These are phyloP conservation scores for Talaromyces borbonicus DNA, from an alignment of 495 filamentous ascomycete genomes.

Conservation along the genomic window DNA sequence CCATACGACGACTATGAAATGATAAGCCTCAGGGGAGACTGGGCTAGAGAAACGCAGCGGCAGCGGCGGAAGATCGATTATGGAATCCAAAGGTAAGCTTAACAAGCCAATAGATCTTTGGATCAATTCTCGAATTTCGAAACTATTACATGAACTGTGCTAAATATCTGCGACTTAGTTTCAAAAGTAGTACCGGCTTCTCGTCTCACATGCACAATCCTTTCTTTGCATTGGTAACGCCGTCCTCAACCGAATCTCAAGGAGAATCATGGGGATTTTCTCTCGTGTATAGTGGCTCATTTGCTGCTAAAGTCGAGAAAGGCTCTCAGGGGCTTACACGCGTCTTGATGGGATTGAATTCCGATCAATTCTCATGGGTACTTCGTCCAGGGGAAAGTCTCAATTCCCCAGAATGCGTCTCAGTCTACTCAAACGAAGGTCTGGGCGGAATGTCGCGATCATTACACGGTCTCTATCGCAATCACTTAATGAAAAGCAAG, in stretches of 20 bases:
- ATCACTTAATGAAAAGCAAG: constrained; percentile 44
- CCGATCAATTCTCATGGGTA: constrained; percentile 38
- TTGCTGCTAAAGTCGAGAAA: constrained; percentile 41
- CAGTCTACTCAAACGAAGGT: constrained; percentile 41
- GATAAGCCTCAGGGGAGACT: constrained; percentile 42
- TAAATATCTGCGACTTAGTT: constrained; percentile 24
- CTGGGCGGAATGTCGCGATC: constrained; percentile 45
- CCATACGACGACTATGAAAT: constrained; percentile 45
- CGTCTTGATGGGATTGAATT: constrained; percentile 41
- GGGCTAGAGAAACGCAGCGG: constrained; percentile 39
- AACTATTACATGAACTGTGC: no score
- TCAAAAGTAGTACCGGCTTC: constrained; percentile 42
- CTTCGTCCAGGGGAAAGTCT: constrained; percentile 37
- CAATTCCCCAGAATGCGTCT: constrained; percentile 42
- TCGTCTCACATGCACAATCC: constrained; percentile 47
- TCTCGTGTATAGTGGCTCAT: constrained; percentile 44
- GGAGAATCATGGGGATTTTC: constrained; percentile 47
- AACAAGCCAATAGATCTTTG: no score
- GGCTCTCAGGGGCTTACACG: constrained; percentile 45
- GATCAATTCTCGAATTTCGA: no score
- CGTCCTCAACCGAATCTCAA: constrained; percentile 39
- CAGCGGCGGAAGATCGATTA: constrained; percentile 27
- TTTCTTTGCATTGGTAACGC: constrained; percentile 40
- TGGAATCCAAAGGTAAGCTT: constrained; percentile 21
- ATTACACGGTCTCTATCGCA: constrained; percentile 43